Percentiles rank a stretch among this genome's conserved stretches.
phyloP scores from a whole-genome alignment of 2,329 filamentous ascomycete genomes.

The Colletotrichum spaethianum region DNA sequence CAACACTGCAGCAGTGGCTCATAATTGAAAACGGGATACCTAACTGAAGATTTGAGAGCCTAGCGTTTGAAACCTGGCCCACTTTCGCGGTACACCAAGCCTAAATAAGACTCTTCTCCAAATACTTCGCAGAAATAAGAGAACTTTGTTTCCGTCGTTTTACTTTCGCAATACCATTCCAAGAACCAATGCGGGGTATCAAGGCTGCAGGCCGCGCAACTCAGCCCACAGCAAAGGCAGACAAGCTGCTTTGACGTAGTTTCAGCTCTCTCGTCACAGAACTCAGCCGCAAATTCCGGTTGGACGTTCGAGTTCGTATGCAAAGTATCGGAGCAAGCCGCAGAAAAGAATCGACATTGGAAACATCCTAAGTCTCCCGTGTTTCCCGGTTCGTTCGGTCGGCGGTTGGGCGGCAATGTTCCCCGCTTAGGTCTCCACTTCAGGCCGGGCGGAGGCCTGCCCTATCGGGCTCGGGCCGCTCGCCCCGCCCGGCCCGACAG shows the following conservation, averaged over 20 bases:
- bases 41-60: neutral
- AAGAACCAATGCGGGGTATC: neutral
- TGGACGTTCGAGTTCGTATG: neutral
- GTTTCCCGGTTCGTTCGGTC: constrained; percentile 9
- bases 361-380: neutral
- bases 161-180: neutral
- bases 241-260: constrained; percentile 19
- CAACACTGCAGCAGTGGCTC: neutral
- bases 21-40: neutral
- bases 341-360: neutral
- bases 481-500: constrained; percentile 39
- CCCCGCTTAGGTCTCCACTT: constrained; percentile 10
- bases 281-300: neutral
- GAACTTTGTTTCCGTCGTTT: neutral
- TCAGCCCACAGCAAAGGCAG: neutral
- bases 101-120: neutral
- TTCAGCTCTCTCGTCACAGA: constrained; percentile 3
- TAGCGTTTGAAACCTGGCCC: neutral
- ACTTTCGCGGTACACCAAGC: neutral
- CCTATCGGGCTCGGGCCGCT: constrained; percentile 39
- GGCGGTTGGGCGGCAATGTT: constrained; percentile 24
- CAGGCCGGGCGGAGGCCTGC: constrained; percentile 26
- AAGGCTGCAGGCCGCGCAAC: neutral
- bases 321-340: neutral
- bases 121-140: neutral